These are phyloP conservation scores for Striga hermonthica DNA, from an alignment of 305 asterid genomes.

Conservation along the genomic window DNA sequence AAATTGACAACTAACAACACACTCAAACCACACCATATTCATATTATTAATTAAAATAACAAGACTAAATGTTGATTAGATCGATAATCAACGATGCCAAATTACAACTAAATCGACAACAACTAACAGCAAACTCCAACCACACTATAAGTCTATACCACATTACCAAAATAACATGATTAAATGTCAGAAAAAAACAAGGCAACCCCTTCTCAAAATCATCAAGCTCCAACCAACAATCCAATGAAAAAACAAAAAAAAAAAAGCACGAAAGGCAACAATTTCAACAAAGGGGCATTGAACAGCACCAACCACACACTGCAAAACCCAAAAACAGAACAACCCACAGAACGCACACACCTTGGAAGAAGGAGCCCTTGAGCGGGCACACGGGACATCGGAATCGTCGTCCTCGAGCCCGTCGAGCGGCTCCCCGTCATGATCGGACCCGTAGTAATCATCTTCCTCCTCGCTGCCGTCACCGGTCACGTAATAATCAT, in stretches of 20 bases:
- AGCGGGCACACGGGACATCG: slow-evolving; percentile 42
- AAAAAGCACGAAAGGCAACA: neutral
- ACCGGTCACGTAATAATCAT: too few species aligned
- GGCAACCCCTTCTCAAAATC: neutral
- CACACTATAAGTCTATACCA: too few species aligned
- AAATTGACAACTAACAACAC: too few species aligned
- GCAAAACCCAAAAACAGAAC: neutral
- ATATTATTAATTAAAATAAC: too few species aligned
- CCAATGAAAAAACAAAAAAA: too few species aligned
- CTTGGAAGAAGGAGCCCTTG: slow-evolving; percentile 59
- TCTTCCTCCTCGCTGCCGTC: slow-evolving; percentile 42
- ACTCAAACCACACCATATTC: too few species aligned
- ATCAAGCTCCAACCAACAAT: neutral
- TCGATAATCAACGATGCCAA: too few species aligned
- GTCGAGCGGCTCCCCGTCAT: slow-evolving; percentile 45
- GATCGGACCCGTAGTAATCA: slow-evolving; percentile 56
- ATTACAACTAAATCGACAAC: too few species aligned
- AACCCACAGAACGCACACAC: slow-evolving; percentile 33
- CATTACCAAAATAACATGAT: neutral
- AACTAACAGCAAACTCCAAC: too few species aligned
- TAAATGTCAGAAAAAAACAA: slow-evolving; percentile 5
- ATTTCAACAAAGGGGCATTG: neutral
- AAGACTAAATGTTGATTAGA: too few species aligned
- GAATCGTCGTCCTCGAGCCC: slow-evolving; percentile 62
- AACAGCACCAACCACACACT: neutral